Evolutionary conservation across 257 asterid genomes (phyloP).

Genomic region (Solanum medicagineum): DNA sequence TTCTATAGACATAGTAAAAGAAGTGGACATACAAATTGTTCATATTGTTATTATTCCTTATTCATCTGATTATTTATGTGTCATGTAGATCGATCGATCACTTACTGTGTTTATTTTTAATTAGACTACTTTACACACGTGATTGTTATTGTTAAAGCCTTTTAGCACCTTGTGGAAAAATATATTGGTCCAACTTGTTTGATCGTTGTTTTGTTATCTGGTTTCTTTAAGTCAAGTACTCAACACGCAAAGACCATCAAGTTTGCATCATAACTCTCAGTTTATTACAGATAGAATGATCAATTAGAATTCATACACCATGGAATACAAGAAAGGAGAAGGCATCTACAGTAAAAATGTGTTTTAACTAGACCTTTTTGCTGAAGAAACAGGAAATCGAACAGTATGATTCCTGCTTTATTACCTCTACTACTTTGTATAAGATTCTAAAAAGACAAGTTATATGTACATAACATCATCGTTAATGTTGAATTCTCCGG

Average conservation of each 20-base stretch:
- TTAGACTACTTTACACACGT: neutral
- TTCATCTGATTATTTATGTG: neutral
- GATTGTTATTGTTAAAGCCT: neutral
- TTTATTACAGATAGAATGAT: neutral
- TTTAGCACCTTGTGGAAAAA: too few relatives aligned
- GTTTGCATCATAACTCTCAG: neutral
- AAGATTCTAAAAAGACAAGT: neutral
- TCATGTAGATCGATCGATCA: neutral
- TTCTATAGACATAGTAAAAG: neutral
- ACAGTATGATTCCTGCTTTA: neutral
- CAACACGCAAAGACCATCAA: neutral
- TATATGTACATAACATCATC: constrained; percentile 25
- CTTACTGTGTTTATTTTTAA: neutral
- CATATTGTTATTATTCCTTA: neutral
- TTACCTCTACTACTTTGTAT: neutral
- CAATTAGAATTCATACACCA: neutral
- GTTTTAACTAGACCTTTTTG: neutral
- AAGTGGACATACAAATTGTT: neutral
- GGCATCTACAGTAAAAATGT: constrained; percentile 2
- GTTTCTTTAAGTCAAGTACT: neutral
- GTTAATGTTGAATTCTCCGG: constrained; percentile 23
- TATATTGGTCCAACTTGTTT: neutral
- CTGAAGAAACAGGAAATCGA: neutral
- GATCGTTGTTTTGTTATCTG: neutral
- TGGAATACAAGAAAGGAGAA: neutral